These are phyloP conservation scores for Beta macrorhiza DNA, from an alignment of 179 eudicot species.

Conservation along the genomic window DNA sequence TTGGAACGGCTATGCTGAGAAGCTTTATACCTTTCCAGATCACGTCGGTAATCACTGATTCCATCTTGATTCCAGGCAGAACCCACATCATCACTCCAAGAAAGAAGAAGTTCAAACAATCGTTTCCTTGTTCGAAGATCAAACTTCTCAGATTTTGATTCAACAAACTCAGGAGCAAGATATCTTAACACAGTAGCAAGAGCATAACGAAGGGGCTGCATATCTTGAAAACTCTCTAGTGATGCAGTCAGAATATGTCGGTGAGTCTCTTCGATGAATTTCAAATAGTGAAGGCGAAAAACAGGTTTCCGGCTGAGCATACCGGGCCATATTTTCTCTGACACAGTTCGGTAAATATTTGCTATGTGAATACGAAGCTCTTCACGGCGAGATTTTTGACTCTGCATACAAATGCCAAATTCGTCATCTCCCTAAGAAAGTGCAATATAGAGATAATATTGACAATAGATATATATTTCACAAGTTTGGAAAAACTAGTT, in stretches of 20 bases:
- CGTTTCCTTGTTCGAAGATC: slow-evolving; percentile 85
- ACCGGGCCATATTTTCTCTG: slow-evolving; percentile 97
- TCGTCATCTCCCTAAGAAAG: neutral
- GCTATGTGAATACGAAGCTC: slow-evolving; percentile 87
- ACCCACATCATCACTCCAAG: slow-evolving; percentile 89
- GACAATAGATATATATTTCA: neutral
- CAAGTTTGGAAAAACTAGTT: neutral
- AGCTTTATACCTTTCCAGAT: slow-evolving; percentile 93
- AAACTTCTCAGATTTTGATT: slow-evolving; percentile 89
- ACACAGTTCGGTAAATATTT: slow-evolving; percentile 84
- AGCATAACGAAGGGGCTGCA: slow-evolving; percentile 92
- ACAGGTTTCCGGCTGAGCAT: slow-evolving; percentile 87
- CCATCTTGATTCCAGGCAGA: slow-evolving; percentile 88
- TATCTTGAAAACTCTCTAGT: slow-evolving; percentile 79
- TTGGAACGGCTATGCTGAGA: slow-evolving; percentile 88
- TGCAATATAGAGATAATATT: neutral
- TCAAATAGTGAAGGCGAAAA: slow-evolving; percentile 89
- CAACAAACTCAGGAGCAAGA: slow-evolving; percentile 98
- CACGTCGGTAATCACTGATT: slow-evolving; percentile 85
- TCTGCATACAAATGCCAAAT: slow-evolving; percentile 44
- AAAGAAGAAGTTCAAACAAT: slow-evolving; percentile 86
- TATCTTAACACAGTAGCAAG: slow-evolving; percentile 90
- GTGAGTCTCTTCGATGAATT: slow-evolving; percentile 88
- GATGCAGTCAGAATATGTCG: slow-evolving; percentile 65
- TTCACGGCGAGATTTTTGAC: slow-evolving; percentile 94